Evolutionary conservation across 805 yeast species (phyloP).

Genomic region (Yamadazyma takamatsuzukensis): DNA sequence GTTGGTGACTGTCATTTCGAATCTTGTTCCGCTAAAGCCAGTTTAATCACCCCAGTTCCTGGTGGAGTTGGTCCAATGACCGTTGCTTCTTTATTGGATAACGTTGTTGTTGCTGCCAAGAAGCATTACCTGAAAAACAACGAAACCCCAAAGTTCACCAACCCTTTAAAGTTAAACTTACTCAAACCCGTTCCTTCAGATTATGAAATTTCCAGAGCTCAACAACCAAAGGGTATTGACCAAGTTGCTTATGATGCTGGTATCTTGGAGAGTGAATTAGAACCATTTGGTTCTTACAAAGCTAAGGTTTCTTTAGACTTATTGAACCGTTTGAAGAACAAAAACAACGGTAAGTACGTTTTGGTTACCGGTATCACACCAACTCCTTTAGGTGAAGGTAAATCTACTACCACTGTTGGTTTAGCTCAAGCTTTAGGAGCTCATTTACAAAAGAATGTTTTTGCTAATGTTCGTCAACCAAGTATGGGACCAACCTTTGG

Average conservation of each 20-base stretch:
- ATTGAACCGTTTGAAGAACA: slow-evolving; percentile 57
- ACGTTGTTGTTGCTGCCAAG: slow-evolving; percentile 68
- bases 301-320: slow-evolving; percentile 69
- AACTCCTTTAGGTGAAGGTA: slow-evolving; percentile 84
- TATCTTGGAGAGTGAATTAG: slow-evolving; percentile 62
- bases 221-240: slow-evolving; percentile 65
- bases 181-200: slow-evolving; percentile 76
- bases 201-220: slow-evolving; percentile 73
- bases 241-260: slow-evolving; percentile 70
- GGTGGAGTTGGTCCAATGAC: slow-evolving; percentile 95
- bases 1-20: slow-evolving; percentile 78
- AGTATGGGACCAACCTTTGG: slow-evolving; percentile 90
- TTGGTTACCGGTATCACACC: slow-evolving; percentile 84
- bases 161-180: slow-evolving; percentile 56
- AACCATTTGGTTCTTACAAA: slow-evolving; percentile 71
- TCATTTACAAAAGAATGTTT: slow-evolving; percentile 61
- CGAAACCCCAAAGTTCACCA: slow-evolving; percentile 42
- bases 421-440: slow-evolving; percentile 79
- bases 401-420: slow-evolving; percentile 81
- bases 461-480: slow-evolving; percentile 84
- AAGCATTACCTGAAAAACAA: slow-evolving; percentile 39
- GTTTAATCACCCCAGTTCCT: slow-evolving; percentile 80
- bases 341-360: slow-evolving; percentile 66
- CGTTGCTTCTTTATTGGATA: slow-evolving; percentile 74
- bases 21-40: slow-evolving; percentile 50